phyloP scores from a whole-genome alignment of 2,329 filamentous ascomycete species.

The Metarhizium brunneum region DNA sequence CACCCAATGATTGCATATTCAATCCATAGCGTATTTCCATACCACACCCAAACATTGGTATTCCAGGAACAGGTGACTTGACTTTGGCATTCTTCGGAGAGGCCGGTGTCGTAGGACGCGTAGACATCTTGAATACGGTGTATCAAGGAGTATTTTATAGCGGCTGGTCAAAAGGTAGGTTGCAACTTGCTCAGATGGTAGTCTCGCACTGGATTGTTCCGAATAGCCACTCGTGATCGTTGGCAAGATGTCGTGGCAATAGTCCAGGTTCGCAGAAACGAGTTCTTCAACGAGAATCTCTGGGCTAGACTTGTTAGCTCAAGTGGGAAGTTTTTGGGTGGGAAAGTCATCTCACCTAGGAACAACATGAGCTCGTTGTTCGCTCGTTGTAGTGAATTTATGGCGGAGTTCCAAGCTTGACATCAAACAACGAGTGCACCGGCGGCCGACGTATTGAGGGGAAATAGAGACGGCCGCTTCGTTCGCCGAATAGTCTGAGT shows the following conservation, averaged over 20 bases:
- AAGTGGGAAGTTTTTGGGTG: not conserved
- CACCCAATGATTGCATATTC: conserved; percentile 10
- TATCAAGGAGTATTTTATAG: not conserved
- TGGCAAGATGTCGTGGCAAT: not conserved
- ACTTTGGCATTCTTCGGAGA: conserved; percentile 50
- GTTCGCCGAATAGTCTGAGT: not conserved
- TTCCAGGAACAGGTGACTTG: conserved; percentile 48
- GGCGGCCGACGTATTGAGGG: not conserved
- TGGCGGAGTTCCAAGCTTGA: not conserved
- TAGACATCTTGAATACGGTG: conserved; percentile 27
- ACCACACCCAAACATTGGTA: conserved; percentile 57
- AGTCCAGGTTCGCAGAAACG: not conserved
- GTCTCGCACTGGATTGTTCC: not conserved
- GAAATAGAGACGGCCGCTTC: not conserved
- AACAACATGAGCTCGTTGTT: not conserved
- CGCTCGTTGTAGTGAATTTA: not conserved
- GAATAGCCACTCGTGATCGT: not conserved
- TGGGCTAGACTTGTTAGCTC: not conserved
- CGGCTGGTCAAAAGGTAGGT: not conserved
- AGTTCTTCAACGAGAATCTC: not conserved
- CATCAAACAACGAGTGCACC: not conserved
- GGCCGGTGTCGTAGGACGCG: conserved; percentile 38
- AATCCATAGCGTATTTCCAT: conserved; percentile 16
- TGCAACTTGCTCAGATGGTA: not conserved
- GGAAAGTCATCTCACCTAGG: not conserved